These are phyloP conservation scores for Hymenoscyphus scutula DNA, from an alignment of 2,329 filamentous ascomycete species.

Conservation along the genomic window DNA sequence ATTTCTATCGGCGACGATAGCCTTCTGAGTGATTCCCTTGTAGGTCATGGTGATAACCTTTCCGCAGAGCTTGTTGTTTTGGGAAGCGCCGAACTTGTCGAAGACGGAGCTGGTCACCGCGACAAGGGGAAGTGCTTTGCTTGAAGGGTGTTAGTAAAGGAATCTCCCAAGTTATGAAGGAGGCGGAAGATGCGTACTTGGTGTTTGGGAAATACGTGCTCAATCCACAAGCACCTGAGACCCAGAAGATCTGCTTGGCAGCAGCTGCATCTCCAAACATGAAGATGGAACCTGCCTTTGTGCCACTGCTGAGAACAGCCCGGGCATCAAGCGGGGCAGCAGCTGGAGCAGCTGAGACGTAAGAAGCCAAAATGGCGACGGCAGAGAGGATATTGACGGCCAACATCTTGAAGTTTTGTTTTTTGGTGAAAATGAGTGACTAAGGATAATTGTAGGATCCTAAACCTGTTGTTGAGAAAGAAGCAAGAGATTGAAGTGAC, in stretches of 20 bases:
- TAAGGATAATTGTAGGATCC: slow-evolving; percentile 3
- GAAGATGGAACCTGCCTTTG: neutral
- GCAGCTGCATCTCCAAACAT: neutral
- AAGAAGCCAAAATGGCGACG: neutral
- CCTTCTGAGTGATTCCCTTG: neutral
- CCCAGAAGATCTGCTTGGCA: neutral
- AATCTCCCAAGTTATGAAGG: neutral
- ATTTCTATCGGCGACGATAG: neutral
- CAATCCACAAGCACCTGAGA: neutral
- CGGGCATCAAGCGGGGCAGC: neutral
- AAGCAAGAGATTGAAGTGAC: neutral
- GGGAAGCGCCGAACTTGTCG: neutral
- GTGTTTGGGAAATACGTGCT: neutral
- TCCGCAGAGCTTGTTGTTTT: neutral
- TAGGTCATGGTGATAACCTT: neutral
- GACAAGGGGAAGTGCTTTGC: neutral
- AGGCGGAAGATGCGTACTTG: neutral
- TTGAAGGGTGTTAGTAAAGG: neutral
- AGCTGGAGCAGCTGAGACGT: neutral
- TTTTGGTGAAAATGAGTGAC: neutral
- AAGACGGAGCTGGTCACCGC: neutral
- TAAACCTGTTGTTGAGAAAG: neutral
- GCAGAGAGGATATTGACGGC: neutral
- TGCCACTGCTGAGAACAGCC: neutral
- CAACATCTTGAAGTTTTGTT: neutral